phyloP scores from a whole-genome alignment of 2,329 filamentous ascomycete species.

The Pseudogymnoascus verrucosus region DNA sequence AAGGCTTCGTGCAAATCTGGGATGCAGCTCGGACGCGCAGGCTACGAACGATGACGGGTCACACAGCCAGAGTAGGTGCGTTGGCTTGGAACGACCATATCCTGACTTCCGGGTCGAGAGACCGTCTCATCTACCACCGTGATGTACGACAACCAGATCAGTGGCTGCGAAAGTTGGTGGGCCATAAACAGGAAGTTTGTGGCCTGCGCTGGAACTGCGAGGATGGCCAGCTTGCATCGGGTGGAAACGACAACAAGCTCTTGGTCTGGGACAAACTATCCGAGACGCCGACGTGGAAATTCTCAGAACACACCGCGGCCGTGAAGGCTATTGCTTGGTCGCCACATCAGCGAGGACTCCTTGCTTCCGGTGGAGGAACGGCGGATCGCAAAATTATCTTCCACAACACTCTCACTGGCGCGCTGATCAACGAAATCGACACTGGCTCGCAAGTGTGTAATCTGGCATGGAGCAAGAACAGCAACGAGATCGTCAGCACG shows the following conservation, averaged over 20 bases:
- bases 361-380: constrained; percentile 94
- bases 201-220: constrained; percentile 96
- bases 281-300: constrained; percentile 88
- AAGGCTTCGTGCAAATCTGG: constrained; percentile 95
- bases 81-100: constrained; percentile 98
- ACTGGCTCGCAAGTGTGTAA: constrained; percentile 99
- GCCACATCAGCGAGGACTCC: constrained; percentile 83
- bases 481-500: constrained; percentile 93
- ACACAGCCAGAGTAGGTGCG: constrained; percentile 86
- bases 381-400: constrained; percentile 96
- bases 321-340: constrained; percentile 99
- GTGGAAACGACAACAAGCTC: constrained; percentile 96
- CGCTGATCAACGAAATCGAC: constrained; percentile 77
- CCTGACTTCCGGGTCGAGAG: constrained; percentile 86
- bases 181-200: constrained; percentile 97
- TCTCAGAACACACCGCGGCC: constrained; percentile 87
- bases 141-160: constrained; percentile 91
- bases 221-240: constrained; percentile 87
- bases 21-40: constrained; percentile 82
- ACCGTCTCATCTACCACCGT: constrained; percentile 88
- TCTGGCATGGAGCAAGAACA: constrained; percentile 93
- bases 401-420: constrained; percentile 86
- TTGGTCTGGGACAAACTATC: constrained; percentile 97
- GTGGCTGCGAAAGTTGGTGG: constrained; percentile 76
- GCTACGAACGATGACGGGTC: constrained; percentile 91